Conservation (phyloP, 1,284 basidiomycete species). For the Quambalaria eucalypti region DNA sequence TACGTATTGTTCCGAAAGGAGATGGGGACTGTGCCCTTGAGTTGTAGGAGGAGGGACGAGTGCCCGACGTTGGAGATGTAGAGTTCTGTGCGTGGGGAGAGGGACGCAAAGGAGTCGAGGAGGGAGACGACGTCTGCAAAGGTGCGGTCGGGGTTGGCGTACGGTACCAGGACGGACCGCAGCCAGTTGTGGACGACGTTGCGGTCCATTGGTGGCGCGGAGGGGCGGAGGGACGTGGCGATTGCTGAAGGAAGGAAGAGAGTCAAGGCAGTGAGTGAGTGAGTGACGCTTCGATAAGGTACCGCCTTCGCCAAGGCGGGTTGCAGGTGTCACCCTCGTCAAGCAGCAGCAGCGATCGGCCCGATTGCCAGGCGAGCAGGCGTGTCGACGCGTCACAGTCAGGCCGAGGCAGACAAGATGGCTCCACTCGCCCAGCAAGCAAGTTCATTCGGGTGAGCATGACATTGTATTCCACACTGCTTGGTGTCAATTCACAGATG, state of each 20-base stretch:
- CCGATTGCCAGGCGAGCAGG: no score
- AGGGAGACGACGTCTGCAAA: conserved; percentile 47
- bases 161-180: conserved; percentile 34
- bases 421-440: no score
- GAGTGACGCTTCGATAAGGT: no score
- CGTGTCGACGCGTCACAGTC: no score
- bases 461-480: no score
- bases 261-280: neutral
- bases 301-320: no score
- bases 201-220: no score
- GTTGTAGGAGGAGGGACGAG: conserved; percentile 74
- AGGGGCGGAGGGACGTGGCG: neutral
- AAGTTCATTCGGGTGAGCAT: no score
- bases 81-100: conserved; percentile 80
- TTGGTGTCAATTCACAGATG: no score
- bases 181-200: conserved; percentile 40
- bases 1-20: conserved; percentile 67
- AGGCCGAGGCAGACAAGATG: no score
- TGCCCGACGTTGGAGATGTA: conserved; percentile 95
- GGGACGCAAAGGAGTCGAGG: conserved; percentile 53
- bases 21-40: conserved; percentile 86
- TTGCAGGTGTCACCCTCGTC: no score
- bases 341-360: no score
- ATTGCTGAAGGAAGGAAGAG: neutral
- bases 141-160: conserved; percentile 60